Percentiles rank a stretch among this genome's conserved stretches.
These are phyloP conservation scores for Apiospora sp. DNA, from an alignment of 2,329 filamentous ascomycete genomes.

Conservation along the genomic window DNA sequence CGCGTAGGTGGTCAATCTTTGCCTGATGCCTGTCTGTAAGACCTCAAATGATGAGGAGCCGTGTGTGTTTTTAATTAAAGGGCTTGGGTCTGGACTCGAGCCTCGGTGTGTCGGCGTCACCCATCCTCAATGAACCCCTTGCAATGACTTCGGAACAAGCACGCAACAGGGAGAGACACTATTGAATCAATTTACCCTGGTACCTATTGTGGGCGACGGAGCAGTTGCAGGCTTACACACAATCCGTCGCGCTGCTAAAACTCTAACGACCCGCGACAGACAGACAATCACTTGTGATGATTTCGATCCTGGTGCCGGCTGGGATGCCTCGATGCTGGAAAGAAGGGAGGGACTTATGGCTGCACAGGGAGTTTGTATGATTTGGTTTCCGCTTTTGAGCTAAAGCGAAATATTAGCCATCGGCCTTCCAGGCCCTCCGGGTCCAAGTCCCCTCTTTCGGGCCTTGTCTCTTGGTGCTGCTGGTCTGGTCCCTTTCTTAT, in stretches of 20 bases:
- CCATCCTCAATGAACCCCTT: constrained; percentile 33
- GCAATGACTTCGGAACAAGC: constrained; percentile 16
- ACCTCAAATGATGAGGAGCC: constrained; percentile 32
- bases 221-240: background rate
- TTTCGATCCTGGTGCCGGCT: constrained; percentile 7
- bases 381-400: constrained; percentile 23
- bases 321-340: background rate
- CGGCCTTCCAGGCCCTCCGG: background rate
- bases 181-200: constrained; percentile 16
- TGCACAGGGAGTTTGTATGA: constrained; percentile 5
- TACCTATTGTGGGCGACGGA: background rate
- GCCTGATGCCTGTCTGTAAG: constrained; percentile 35
- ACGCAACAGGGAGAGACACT: constrained; percentile 13
- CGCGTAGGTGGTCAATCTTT: constrained; percentile 36
- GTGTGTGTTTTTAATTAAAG: constrained; percentile 34
- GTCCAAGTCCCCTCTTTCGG: background rate
- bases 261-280: constrained; percentile 7
- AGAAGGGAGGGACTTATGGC: background rate
- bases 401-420: constrained; percentile 13
- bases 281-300: background rate
- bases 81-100: constrained; percentile 36
- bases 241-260: background rate
- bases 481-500: constrained; percentile 1
- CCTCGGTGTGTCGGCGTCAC: constrained; percentile 28
- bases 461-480: constrained; percentile 6